These are phyloP conservation scores for Cyclospora cayetanensis DNA, from an alignment of 169 alveolate genomes.

Conservation along the genomic window DNA sequence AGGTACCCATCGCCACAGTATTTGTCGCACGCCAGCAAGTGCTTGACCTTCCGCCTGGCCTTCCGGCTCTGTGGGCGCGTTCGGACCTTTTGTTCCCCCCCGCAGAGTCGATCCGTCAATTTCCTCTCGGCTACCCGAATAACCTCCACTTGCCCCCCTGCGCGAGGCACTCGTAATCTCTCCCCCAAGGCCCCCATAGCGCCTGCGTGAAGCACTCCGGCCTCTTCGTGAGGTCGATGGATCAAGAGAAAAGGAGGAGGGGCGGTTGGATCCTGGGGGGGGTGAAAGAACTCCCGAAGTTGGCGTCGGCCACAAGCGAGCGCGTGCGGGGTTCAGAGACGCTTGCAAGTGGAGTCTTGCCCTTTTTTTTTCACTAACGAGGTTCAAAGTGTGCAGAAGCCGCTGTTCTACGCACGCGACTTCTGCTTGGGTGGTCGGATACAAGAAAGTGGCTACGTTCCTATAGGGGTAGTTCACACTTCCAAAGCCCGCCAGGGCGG, in stretches of 20 bases:
- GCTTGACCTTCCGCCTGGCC: neutral
- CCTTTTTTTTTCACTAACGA: constrained; percentile 60
- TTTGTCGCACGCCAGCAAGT: neutral
- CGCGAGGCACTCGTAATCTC: neutral
- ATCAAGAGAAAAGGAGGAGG: neutral
- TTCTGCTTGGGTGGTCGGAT: constrained; percentile 42
- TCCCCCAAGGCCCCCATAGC: neutral
- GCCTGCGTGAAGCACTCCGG: neutral
- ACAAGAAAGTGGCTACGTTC: constrained; percentile 58
- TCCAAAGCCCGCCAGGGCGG: constrained; percentile 72
- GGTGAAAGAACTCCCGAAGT: constrained; percentile 34
- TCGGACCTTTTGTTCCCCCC: neutral
- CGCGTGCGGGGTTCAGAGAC: constrained; percentile 39
- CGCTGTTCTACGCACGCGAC: constrained; percentile 63
- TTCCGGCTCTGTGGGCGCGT: neutral
- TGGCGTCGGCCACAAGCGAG: constrained; percentile 59
- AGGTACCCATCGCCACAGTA: neutral
- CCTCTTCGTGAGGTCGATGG: neutral
- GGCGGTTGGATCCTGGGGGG: neutral
- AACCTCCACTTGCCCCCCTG: neutral
- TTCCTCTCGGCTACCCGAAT: neutral
- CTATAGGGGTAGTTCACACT: constrained; percentile 60
- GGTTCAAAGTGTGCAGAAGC: constrained; percentile 48
- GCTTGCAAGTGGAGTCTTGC: constrained; percentile 42
- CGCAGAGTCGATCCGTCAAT: neutral